Evolutionary conservation across 2,329 filamentous ascomycete species (phyloP).

Genomic region (Trichophyton mentagrophytes): DNA sequence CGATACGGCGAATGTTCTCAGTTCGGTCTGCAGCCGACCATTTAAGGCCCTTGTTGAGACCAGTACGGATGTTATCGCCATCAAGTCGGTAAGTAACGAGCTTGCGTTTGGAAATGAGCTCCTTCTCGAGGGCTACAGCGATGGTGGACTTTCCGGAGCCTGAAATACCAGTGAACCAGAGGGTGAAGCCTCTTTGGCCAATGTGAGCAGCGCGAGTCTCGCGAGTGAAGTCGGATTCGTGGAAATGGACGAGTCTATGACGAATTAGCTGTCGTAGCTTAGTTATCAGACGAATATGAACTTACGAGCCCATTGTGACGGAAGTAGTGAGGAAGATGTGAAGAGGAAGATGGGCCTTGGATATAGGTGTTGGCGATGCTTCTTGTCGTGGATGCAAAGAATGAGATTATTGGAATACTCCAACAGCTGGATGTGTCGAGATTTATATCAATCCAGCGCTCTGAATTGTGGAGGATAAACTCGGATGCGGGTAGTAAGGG

Average conservation of each 20-base stretch:
- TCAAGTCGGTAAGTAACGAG: constrained; percentile 84
- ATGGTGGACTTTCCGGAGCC: constrained; percentile 96
- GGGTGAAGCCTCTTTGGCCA: constrained; percentile 78
- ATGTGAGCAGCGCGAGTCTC: constrained; percentile 38
- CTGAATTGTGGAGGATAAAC: neutral
- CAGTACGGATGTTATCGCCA: constrained; percentile 96
- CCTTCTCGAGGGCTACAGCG: constrained; percentile 90
- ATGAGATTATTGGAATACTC: neutral
- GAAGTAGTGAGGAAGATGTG: neutral
- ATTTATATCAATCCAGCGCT: neutral
- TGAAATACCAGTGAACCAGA: constrained; percentile 96
- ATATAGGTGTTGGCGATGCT: neutral
- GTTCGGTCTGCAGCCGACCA: constrained; percentile 88
- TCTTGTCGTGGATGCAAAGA: neutral
- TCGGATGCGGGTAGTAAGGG: neutral
- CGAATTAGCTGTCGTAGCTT: constrained; percentile 2
- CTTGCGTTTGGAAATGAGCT: constrained; percentile 62
- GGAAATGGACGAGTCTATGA: constrained; percentile 36
- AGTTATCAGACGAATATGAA: neutral
- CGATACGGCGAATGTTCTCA: constrained; percentile 95
- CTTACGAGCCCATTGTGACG: constrained; percentile 10
- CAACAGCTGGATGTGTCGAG: neutral
- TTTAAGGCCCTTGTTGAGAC: constrained; percentile 92
- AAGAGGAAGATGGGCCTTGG: neutral
- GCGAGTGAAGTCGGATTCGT: constrained; percentile 29